These are phyloP conservation scores for Phaeodactylum tricornutum DNA, from an alignment of 108 stramenopile species.

Conservation along the genomic window DNA sequence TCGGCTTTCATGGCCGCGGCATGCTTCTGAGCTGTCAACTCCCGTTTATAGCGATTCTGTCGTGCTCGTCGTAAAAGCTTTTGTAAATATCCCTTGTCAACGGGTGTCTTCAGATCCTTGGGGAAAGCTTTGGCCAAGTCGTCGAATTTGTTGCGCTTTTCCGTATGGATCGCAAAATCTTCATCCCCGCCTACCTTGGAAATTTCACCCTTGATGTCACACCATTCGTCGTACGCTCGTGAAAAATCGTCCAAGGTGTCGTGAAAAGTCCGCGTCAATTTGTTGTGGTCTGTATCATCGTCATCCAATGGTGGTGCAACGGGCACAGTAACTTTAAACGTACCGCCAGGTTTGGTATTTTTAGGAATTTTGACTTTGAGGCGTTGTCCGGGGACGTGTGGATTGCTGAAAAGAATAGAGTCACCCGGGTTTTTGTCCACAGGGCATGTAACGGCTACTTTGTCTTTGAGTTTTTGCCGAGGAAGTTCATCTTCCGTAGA, in stretches of 20 bases:
- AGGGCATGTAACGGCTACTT: conserved; percentile 53
- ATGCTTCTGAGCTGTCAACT: conserved; percentile 18
- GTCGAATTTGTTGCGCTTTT: conserved; percentile 66
- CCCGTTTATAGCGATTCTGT: conserved; percentile 49
- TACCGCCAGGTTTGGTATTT: conserved; percentile 42
- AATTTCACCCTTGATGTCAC: conserved; percentile 36
- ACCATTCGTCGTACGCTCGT: conserved; percentile 61
- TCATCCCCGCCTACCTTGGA: conserved; percentile 15
- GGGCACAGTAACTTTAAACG: conserved; percentile 66
- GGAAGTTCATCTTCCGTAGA: conserved; percentile 57
- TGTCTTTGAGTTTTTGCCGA: conserved; percentile 35
- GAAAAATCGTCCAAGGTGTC: conserved; percentile 43
- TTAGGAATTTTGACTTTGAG: conserved; percentile 69
- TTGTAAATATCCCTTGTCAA: conserved; percentile 50
- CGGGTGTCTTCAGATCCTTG: conserved; percentile 44
- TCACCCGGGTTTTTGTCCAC: conserved; percentile 59
- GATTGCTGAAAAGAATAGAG: conserved; percentile 60
- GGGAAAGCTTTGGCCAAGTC: conserved; percentile 55
- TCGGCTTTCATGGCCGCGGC: conserved; percentile 2
- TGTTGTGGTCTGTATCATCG: conserved; percentile 39
- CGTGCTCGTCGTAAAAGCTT: conserved; percentile 51
- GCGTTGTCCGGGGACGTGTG: conserved; percentile 63
- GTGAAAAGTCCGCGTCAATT: conserved; percentile 47
- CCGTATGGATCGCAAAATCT: conserved; percentile 36
- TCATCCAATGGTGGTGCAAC: conserved; percentile 28